Evolutionary conservation across 352 stramenopile species (phyloP).

Genomic region (Pythium inflatum): DNA sequence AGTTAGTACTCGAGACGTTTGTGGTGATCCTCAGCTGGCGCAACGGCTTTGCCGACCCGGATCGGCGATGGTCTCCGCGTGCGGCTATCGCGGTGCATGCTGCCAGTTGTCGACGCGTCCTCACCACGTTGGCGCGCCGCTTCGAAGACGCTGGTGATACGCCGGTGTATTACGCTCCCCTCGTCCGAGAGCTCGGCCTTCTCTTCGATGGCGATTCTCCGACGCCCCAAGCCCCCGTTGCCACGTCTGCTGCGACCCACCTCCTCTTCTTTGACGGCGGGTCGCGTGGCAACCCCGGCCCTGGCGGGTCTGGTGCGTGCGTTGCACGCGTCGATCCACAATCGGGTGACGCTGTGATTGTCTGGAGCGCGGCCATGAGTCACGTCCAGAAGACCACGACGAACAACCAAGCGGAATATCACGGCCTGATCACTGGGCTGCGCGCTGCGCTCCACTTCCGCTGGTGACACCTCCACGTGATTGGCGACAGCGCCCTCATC

Average conservation of each 20-base stretch:
- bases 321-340: neutral
- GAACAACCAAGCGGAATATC: slow-evolving; percentile 21
- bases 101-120: neutral
- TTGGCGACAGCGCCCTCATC: slow-evolving; percentile 10
- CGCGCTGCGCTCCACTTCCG: neutral
- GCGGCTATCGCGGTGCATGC: neutral
- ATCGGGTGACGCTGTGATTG: neutral
- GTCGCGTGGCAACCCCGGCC: slow-evolving; percentile 6
- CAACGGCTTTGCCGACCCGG: neutral
- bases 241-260: neutral
- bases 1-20: slow-evolving; percentile 2
- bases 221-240: neutral
- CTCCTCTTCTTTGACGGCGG: slow-evolving; percentile 15
- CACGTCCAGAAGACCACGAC: neutral
- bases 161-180: neutral
- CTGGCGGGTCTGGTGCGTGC: neutral
- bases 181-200: neutral
- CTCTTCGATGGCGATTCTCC: neutral
- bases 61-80: neutral
- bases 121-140: neutral
- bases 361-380: slow-evolving; percentile 18
- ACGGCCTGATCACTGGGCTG: slow-evolving; percentile 8
- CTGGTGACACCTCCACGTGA: neutral
- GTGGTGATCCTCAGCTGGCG: slow-evolving; percentile 1
- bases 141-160: neutral